Evolutionary conservation across 192 early-diverging fungal species (phyloP).

Genomic region (Obelidium mucronatum): DNA sequence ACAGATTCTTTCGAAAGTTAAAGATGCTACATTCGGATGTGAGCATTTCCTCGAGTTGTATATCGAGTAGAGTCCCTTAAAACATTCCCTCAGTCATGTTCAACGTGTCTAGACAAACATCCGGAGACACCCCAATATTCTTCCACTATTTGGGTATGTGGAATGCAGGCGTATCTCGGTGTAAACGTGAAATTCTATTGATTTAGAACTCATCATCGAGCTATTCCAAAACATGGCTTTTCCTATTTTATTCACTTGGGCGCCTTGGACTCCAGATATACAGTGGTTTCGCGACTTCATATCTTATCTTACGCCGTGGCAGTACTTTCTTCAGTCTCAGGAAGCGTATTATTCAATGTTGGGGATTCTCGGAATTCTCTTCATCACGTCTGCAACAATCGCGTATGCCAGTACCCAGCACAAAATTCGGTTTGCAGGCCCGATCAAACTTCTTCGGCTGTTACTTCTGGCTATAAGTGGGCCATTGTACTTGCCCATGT

Average conservation of each 20-base stretch:
- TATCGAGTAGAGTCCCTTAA: no score
- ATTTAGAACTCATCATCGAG: slow-evolving; percentile 39
- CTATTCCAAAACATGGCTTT: slow-evolving; percentile 50
- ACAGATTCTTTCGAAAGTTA: background rate
- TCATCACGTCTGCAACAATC: slow-evolving; percentile 2
- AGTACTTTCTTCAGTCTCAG: slow-evolving; percentile 7
- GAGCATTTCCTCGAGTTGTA: no score
- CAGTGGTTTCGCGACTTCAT: slow-evolving; percentile 34
- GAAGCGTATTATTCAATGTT: slow-evolving; percentile 8
- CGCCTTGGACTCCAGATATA: slow-evolving; percentile 46
- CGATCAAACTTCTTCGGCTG: slow-evolving; percentile 40
- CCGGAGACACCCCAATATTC: slow-evolving; percentile 15
- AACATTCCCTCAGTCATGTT: slow-evolving; percentile 8
- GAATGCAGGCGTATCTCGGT: background rate
- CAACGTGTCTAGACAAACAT: background rate
- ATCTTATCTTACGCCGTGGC: slow-evolving; percentile 34
- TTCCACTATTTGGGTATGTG: slow-evolving; percentile 17
- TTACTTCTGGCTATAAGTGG: background rate
- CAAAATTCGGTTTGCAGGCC: slow-evolving; percentile 26
- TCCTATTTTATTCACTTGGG: slow-evolving; percentile 30
- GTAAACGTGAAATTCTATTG: background rate
- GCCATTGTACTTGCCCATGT: background rate
- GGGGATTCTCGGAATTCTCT: background rate
- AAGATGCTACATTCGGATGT: background rate
- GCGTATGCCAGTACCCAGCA: slow-evolving; percentile 27